Conservation (phyloP, 768 basidiomycete genomes). For the Suillus clintonianus region DNA sequence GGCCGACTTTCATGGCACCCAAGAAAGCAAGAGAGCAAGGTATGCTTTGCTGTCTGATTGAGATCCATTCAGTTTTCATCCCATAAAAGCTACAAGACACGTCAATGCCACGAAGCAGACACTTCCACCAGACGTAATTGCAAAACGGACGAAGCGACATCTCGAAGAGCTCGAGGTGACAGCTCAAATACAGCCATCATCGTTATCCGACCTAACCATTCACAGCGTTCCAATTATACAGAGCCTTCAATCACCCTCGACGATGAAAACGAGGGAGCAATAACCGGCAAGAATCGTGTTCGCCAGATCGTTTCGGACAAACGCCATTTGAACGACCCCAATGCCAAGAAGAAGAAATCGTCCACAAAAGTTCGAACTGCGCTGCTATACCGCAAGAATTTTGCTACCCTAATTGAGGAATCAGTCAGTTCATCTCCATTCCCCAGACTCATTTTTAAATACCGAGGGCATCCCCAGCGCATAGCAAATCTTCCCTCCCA, state of each 20-base stretch:
- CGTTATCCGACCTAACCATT: constrained; percentile 5
- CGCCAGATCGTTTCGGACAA: constrained; percentile 1
- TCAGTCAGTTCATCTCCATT: constrained; percentile 53
- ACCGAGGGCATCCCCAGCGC: constrained; percentile 41
- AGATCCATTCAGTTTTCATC: constrained; percentile 4
- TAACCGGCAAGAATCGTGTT: constrained; percentile 40
- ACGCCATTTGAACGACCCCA: constrained; percentile 29
- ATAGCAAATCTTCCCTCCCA: constrained; percentile 53
- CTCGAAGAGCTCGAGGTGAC: constrained; percentile 84
- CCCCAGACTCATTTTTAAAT: background rate
- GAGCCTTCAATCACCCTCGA: constrained; percentile 50
- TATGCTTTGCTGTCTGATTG: constrained; percentile 18
- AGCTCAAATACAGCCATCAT: background rate
- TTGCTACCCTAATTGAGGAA: constrained; percentile 74
- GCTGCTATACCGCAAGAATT: constrained; percentile 79
- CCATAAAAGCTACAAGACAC: constrained; percentile 45
- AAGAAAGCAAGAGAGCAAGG: constrained; percentile 52
- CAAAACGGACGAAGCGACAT: constrained; percentile 74
- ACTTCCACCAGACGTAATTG: constrained; percentile 65
- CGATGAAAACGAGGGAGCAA: constrained; percentile 51
- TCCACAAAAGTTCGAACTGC: constrained; percentile 81
- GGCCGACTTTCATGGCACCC: constrained; percentile 40
- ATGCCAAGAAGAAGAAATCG: constrained; percentile 68
- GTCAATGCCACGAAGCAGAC: constrained; percentile 42
- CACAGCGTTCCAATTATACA: constrained; percentile 78